Percentiles rank a stretch among this genome's conserved stretches.
Evolutionary conservation across 345 rosid genomes (phyloP).

Genomic region (Eutrema yunnanense): DNA sequence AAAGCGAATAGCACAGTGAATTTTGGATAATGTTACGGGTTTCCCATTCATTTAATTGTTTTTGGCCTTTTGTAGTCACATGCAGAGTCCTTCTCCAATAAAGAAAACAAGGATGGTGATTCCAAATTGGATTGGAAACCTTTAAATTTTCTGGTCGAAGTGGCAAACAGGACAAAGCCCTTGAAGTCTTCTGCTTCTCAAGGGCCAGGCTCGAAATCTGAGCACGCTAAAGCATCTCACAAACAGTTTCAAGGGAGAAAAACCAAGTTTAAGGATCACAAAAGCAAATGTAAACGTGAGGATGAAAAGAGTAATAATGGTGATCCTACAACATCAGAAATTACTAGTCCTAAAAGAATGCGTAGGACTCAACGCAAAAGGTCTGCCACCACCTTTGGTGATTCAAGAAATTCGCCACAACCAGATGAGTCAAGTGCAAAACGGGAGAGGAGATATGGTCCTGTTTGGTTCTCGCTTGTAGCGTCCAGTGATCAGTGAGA

Average conservation of each 20-base stretch:
- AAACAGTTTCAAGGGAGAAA: conserved; percentile 30
- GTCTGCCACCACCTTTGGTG: conserved; percentile 40
- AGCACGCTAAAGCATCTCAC: conserved; percentile 19
- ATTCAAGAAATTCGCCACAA: conserved; percentile 45
- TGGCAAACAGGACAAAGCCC: conserved; percentile 68
- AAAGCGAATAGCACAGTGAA: background rate
- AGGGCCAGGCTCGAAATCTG: conserved; percentile 41
- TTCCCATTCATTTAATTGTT: background rate
- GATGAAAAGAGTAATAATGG: conserved; percentile 37
- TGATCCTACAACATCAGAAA: conserved; percentile 44
- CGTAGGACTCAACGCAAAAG: conserved; percentile 50
- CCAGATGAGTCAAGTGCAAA: conserved; percentile 41
- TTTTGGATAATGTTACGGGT: background rate
- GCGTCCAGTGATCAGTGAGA: conserved; percentile 81
- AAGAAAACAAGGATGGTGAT: conserved; percentile 37
- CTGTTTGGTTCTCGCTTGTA: conserved; percentile 83
- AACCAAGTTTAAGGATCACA: conserved; percentile 42
- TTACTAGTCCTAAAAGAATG: conserved; percentile 52
- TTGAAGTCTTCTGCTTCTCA: conserved; percentile 54
- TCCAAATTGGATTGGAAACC: conserved; percentile 76
- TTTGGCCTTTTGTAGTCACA: conserved; percentile 37
- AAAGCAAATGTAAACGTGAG: conserved; percentile 36
- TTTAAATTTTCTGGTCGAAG: conserved; percentile 78
- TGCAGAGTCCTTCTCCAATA: conserved; percentile 30
- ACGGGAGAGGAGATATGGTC: conserved; percentile 45